A percentile compares a stretch with the other conserved stretches of the same genome.
Evolutionary conservation across 2,329 filamentous ascomycete species (phyloP).

Genomic region (Trichoderma koningiopsis): DNA sequence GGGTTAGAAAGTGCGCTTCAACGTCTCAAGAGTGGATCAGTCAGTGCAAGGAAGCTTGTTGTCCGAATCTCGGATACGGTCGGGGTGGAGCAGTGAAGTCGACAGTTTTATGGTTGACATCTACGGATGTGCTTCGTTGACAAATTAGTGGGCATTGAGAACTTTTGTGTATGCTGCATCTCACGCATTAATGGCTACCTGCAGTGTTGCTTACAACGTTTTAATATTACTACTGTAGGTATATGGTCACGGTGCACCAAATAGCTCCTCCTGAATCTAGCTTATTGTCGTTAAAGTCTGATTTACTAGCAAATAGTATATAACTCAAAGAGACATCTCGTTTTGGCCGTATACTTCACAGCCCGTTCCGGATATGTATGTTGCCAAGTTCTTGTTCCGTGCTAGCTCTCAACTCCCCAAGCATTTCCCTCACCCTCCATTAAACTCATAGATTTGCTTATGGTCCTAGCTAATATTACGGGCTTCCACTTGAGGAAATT

Average conservation of each 20-base stretch:
- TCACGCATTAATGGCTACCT: neutral
- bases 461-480: neutral
- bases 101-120: neutral
- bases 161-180: neutral
- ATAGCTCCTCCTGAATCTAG: neutral
- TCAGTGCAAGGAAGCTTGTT: conserved; percentile 21
- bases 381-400: neutral
- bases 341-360: neutral
- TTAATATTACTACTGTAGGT: too few species aligned
- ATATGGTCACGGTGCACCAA: neutral
- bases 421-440: neutral
- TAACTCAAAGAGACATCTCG: neutral
- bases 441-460: neutral
- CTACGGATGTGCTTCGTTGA: neutral
- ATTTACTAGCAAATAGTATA: neutral
- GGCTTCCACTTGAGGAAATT: neutral
- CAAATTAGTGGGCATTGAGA: neutral
- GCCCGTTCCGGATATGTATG: neutral
- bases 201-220: neutral
- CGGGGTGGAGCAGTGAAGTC: neutral
- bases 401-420: neutral
- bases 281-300: neutral
- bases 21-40: conserved; percentile 24
- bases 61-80: neutral
- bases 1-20: conserved; percentile 23